Base-by-base conservation (phyloP, 1,139 yeast species). In the Candida gigantensis region DNA sequence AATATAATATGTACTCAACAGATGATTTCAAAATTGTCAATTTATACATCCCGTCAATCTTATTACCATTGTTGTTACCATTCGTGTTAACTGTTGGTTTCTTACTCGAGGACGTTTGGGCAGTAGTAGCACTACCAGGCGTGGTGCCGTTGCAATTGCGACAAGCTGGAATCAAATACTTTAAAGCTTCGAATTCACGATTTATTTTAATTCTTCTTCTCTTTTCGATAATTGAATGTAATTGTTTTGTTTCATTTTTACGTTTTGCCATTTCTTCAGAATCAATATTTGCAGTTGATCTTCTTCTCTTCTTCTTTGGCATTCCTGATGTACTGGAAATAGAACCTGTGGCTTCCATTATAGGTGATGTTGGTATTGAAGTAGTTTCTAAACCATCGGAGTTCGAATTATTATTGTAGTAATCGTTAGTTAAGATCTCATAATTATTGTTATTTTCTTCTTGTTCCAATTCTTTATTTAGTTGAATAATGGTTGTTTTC, bases 221-320 rank as follows among this genome's bases (percentile, higher is more conserved):
- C 51, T 87, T 83, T 55, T 86, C 95, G 45, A 86, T 86, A 31
- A 84, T 81, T 6, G 88, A 80, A 57, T 86, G 95, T 21, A 87
- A 80, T 50, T 70, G 75, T 44, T 69, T 71, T 57, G 63, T 84
- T 46, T 83, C 86, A 41, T 71, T 65, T 42, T 72, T 72, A 32
- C 83, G 62, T 48, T 72, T 70, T 30, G 77, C 81, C 35, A 76
- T 52, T 49, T 79, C 84, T 38, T 75, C 77, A 18, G 74, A 68
- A 30, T 75, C 76, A 6, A 68, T 57, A 24, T 69, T 59, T 4
- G 71, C 68, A 4, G 71, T 65, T 3, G 74, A 64, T 48, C 79
- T 60, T 57, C 79, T 55, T 52, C 77, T 58, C 55, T 68, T 69
- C 60, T 72, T 65, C 57, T 72, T 37, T 8, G 49, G 45, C 12